A percentile compares a stretch with the other conserved stretches of the same genome.
phyloP scores from a whole-genome alignment of 73 alveolate genomes.

The Urostyla sp. region DNA sequence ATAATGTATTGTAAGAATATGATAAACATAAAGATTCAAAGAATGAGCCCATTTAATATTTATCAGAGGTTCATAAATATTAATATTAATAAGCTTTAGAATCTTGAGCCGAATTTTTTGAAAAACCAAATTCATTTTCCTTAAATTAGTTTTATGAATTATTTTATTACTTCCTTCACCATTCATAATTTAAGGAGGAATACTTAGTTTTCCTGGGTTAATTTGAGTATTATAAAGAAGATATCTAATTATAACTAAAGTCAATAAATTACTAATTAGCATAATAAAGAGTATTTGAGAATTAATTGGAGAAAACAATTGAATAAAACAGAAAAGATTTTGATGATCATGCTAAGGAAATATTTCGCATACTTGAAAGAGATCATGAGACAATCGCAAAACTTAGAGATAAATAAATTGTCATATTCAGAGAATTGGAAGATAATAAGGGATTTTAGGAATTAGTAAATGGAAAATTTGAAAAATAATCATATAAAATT shows the following conservation, averaged over 20 bases:
- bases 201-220: slow-evolving; percentile 27
- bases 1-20: slow-evolving; percentile 1
- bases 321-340: background rate
- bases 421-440: slow-evolving; percentile 25
- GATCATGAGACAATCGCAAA: slow-evolving; percentile 27
- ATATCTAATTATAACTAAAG: background rate
- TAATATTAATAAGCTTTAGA: background rate
- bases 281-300: background rate
- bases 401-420: slow-evolving; percentile 19
- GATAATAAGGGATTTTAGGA: slow-evolving; percentile 44
- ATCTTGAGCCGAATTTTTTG: background rate
- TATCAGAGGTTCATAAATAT: background rate
- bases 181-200: slow-evolving; percentile 24
- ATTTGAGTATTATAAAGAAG: background rate
- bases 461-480: slow-evolving; percentile 28
- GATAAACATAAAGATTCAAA: background rate
- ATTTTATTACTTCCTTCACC: slow-evolving; percentile 26
- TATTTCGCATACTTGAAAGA: slow-evolving; percentile 15
- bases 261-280: background rate
- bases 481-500: background rate
- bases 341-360: background rate
- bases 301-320: background rate
- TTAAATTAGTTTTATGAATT: slow-evolving; percentile 7
- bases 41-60: background rate
- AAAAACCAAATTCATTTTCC: slow-evolving; percentile 28